Percentiles rank a stretch among this genome's conserved stretches.
Evolutionary conservation across 306 rosid genomes (phyloP).

Genomic region (Vachellia pachyceras): DNA sequence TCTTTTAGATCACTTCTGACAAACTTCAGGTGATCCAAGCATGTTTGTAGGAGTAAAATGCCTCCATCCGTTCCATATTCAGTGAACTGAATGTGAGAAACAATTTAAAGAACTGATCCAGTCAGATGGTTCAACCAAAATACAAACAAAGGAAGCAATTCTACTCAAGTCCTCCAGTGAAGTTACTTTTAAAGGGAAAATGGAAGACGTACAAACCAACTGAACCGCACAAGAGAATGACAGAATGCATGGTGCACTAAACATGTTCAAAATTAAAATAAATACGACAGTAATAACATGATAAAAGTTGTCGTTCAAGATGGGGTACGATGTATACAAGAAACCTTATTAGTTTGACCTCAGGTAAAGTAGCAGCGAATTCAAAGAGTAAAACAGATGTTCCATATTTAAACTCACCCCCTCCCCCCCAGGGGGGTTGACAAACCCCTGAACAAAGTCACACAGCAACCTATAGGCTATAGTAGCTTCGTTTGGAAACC

Average conservation of each 20-base stretch:
- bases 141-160: conserved; percentile 22
- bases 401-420: no score
- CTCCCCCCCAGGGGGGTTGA: no score
- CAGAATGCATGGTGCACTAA: conserved; percentile 17
- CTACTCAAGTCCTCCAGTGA: conserved; percentile 8
- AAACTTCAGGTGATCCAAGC: conserved; percentile 72
- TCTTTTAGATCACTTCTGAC: conserved; percentile 58
- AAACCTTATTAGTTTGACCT: background rate
- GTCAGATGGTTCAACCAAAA: conserved; percentile 15
- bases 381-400: conserved; percentile 4
- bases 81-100: conserved; percentile 60
- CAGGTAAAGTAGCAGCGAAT: background rate
- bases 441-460: background rate
- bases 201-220: background rate
- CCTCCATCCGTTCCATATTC: conserved; percentile 83
- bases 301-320: background rate
- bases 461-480: background rate
- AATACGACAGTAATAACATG: background rate
- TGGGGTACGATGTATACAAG: background rate
- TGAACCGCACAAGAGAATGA: background rate
- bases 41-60: conserved; percentile 80
- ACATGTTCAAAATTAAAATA: background rate
- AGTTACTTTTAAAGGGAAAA: background rate
- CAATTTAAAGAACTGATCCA: conserved; percentile 33
- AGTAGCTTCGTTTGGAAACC: no score